Base-by-base conservation (phyloP, 2,329 filamentous ascomycete species). In the Aureobasidium sp. region DNA sequence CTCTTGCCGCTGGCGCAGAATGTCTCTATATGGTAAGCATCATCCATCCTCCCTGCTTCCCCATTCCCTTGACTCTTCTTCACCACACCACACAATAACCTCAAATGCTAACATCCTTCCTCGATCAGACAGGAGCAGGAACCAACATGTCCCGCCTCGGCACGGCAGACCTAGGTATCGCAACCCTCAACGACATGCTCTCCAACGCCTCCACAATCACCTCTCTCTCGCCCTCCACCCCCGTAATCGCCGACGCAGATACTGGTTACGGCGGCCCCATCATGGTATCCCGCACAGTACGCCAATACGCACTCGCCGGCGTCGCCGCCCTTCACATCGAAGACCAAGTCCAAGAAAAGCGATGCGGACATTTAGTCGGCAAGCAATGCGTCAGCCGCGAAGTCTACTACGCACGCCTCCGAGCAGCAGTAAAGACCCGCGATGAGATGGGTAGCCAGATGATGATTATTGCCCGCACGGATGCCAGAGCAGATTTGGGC, bases 201-300 rank as follows among this genome's bases (percentile, higher is more conserved):
- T 74, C 75, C 48, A 83, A 87, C 69, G 85, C 84, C n/a, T 76
- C 79, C 57, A 87, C 87, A 82, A 84, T 88, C 62, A 83, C 85
- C 61, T 79, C 78, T 45, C 76, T 87, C 33, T 77, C 85, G 65
- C 79, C 80, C 0, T 70, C 71, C 0, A 74, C 81, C 0, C 85
- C 85, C 0, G 70, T 88, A 22, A 86, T 87, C 66, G 84, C 82
- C 9, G 83, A 85, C 68, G 81, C 81, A 33, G 82, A 85, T 69
- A 84, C 82, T 0, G 82, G 82, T 44, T 85, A 82, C 70, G 83
- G 81, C 40, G 78, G 71, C 65, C 78, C 79, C 3, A 72, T 79
- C 33, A 81, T 79, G 75, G 78, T 85, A 40, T 77, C 79, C 1
- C 78, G 81, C 29, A 82, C 82, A 2, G 76, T 82, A 8, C 70